Base-by-base conservation (phyloP, 139 green algal genomes). In the Edaphochlamys debaryana region DNA sequence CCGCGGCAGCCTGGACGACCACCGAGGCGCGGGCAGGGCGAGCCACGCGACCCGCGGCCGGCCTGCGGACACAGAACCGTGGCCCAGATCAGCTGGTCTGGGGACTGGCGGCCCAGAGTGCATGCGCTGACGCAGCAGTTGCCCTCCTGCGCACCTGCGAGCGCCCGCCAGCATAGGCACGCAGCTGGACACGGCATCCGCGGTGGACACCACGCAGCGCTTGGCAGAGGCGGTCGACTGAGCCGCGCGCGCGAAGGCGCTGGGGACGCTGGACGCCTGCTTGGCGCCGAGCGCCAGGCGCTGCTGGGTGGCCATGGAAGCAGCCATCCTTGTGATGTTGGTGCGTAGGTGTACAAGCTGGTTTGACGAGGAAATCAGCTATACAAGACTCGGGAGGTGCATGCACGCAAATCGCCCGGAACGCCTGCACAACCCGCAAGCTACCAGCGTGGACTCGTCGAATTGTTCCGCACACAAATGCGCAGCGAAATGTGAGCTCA, bases 1-100 rank as follows among this genome's bases (percentile, higher is more conserved):
- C 89, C 38, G 84, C 73, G 11, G 52, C 41, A 36, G 89, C 85
- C 76, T 86, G 70, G 23, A 87, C 82, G 29, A 89, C 82, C 13
- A 90, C 85, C 25, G 85, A 77, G 23, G 75, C 15, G 34, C 80
- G 80, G 54, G 40, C 30, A 54, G 78, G 79, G 30, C 30, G 69
- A 0, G 54, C n/a, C n/a, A 8, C 17, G 5, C 64, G 73, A 54
- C 66, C 50, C 37, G 32, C 67, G 1, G 42, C 45, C 11, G 60
- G 1, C 56, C 67, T 84, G 84, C 67, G 27, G n/a, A 25, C 11
- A 0, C 23, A 11, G 36, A 0, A n/a, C 30, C 17, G 20, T 36
- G 42, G 54, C 27, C n/a, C 50, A 74, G 66, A 76, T 76, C 64
- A 84, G 66, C 66, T 27, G 76, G 67, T 69, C 54, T 63, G 22